Conservation (phyloP, 225 moss, liverwort and hornwort species). For the Climacium dendroides region DNA sequence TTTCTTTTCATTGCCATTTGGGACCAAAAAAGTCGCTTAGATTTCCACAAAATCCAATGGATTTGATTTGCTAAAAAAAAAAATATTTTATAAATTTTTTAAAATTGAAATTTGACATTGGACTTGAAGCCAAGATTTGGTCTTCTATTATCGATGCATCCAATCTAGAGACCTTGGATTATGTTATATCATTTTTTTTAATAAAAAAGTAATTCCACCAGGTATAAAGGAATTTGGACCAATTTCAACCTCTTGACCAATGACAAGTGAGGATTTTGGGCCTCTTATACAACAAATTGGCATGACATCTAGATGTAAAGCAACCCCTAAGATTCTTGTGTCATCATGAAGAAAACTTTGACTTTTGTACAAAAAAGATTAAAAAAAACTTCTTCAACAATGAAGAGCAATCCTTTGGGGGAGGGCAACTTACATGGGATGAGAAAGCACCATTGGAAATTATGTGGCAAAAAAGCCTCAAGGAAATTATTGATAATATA, state of each 20-base stretch:
- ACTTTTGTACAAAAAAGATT: background rate
- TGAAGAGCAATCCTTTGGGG: background rate
- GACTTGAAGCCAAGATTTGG: accelerated
- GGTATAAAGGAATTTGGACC: background rate
- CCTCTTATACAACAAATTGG: background rate
- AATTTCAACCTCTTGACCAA: background rate
- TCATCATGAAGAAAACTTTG: background rate
- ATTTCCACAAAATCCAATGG: no score
- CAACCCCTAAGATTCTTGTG: accelerated
- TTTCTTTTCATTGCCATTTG: no score
- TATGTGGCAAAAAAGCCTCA: no score
- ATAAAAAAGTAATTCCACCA: background rate
- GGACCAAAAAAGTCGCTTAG: no score
- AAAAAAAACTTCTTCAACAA: background rate
- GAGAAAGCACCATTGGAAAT: background rate
- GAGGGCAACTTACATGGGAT: no score
- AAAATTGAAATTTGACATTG: no score
- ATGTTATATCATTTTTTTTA: background rate
- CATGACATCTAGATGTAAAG: background rate
- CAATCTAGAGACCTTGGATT: no score
- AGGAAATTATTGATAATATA: no score
- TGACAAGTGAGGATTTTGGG: background rate
- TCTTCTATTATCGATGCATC: no score
- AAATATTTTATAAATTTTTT: no score
- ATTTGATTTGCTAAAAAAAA: no score